phyloP scores from a whole-genome alignment of 768 basidiomycete species.

The Rhizopogon vesiculosus region DNA sequence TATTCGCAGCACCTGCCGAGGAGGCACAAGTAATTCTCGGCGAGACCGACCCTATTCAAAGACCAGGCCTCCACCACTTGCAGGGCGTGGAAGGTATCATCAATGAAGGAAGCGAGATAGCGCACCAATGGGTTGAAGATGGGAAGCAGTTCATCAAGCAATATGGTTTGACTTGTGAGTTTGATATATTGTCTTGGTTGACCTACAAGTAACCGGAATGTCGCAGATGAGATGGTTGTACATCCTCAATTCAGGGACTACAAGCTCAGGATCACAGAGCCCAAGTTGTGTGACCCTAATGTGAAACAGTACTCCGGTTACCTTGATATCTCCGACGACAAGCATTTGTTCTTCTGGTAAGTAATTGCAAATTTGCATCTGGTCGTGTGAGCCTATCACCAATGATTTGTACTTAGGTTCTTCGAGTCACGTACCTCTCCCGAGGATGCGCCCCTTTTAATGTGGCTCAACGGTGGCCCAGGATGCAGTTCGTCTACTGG shows the following conservation, averaged over 20 bases:
- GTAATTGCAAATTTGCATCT: conserved; percentile 9
- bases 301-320: conserved; percentile 79
- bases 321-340: conserved; percentile 72
- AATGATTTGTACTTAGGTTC: conserved; percentile 48
- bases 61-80: conserved; percentile 27
- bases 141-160: conserved; percentile 67
- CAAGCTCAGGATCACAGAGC: conserved; percentile 58
- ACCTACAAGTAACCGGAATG: neutral
- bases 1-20: conserved; percentile 32
- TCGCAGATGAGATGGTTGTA: conserved; percentile 55
- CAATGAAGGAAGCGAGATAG: conserved; percentile 37
- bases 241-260: conserved; percentile 49
- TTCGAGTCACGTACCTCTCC: conserved; percentile 82
- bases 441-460: conserved; percentile 70
- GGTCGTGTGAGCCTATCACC: no score
- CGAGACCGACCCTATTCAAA: conserved; percentile 16
- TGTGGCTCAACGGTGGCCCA: conserved; percentile 89
- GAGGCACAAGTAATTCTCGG: conserved; percentile 43
- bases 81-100: conserved; percentile 40
- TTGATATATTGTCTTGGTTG: neutral
- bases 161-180: conserved; percentile 68
- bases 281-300: conserved; percentile 72
- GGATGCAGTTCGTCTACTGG: conserved; percentile 76
- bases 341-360: conserved; percentile 87
- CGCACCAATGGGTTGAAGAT: conserved; percentile 58